phyloP scores from a whole-genome alignment of 208 protist genomes.

The Crithidia expoeki region DNA sequence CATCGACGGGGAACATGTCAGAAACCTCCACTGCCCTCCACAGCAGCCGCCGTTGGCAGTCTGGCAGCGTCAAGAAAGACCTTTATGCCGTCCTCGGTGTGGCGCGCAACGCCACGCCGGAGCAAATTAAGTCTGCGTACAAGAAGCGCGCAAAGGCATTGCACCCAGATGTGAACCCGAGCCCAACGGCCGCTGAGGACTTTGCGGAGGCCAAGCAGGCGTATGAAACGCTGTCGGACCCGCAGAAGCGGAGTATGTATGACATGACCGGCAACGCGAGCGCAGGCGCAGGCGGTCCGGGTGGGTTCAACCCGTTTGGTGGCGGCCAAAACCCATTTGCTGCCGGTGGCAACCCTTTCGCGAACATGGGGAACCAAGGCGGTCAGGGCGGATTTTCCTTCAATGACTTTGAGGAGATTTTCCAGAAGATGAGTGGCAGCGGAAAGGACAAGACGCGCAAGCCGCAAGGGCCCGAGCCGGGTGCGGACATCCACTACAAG shows the following conservation, averaged over 20 bases:
- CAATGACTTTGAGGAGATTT: conserved; percentile 92
- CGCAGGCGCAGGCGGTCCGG: conserved; percentile 44
- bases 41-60: conserved; percentile 20
- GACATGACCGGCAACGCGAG: conserved; percentile 89
- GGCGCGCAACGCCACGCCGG: conserved; percentile 71
- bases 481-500: conserved; percentile 90
- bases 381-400: conserved; percentile 75
- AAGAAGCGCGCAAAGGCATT: conserved; percentile 86
- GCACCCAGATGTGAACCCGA: conserved; percentile 89
- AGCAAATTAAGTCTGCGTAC: conserved; percentile 90
- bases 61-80: conserved; percentile 67
- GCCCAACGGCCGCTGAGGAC: conserved; percentile 79
- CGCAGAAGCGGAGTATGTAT: conserved; percentile 92
- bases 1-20: not conserved
- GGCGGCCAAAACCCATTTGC: conserved; percentile 55
- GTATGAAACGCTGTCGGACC: conserved; percentile 88
- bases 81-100: conserved; percentile 84
- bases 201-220: conserved; percentile 92
- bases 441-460: conserved; percentile 86
- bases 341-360: conserved; percentile 65
- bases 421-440: conserved; percentile 85
- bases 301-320: conserved; percentile 62
- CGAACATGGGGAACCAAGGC: conserved; percentile 30
- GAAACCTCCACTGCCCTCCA: conserved; percentile 1
- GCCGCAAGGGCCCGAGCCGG: conserved; percentile 83